Evolutionary conservation across 257 asterid genomes (phyloP).

Genomic region (Ballota nigra): DNA sequence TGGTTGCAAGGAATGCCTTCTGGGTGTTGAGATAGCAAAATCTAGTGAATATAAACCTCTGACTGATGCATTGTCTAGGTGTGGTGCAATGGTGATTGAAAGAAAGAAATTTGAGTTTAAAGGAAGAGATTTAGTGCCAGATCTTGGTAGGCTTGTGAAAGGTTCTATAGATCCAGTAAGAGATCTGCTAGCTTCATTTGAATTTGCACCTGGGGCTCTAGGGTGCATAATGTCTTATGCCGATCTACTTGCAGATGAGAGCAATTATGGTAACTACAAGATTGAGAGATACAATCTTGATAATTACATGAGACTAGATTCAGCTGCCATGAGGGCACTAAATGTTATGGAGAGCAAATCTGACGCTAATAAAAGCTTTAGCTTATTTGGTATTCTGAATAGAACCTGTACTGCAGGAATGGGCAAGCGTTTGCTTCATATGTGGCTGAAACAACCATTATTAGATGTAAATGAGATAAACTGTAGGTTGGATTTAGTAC

Average conservation of each 20-base stretch:
- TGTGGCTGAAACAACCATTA: conserved; percentile 94
- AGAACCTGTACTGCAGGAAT: conserved; percentile 96
- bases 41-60: conserved; percentile 64
- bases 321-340: conserved; percentile 98
- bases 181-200: conserved; percentile 83
- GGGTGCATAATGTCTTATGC: conserved; percentile 72
- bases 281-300: conserved; percentile 66
- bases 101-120: conserved; percentile 84
- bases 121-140: conserved; percentile 81
- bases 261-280: conserved; percentile 77
- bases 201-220: conserved; percentile 74
- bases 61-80: conserved; percentile 79
- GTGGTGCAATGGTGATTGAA: conserved; percentile 87
- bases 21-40: conserved; percentile 65
- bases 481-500: conserved; percentile 79
- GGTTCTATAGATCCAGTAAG: conserved; percentile 77
- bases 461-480: conserved; percentile 77
- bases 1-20: conserved; percentile 94
- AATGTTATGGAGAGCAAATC: conserved; percentile 98
- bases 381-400: conserved; percentile 93
- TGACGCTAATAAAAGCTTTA: conserved; percentile 92
- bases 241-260: conserved; percentile 88
- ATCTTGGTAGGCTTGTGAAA: conserved; percentile 89
- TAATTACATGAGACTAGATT: conserved; percentile 93
- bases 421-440: conserved; percentile 92